Conservation (phyloP, 2,329 filamentous ascomycete species). For the Nemania abortiva region DNA sequence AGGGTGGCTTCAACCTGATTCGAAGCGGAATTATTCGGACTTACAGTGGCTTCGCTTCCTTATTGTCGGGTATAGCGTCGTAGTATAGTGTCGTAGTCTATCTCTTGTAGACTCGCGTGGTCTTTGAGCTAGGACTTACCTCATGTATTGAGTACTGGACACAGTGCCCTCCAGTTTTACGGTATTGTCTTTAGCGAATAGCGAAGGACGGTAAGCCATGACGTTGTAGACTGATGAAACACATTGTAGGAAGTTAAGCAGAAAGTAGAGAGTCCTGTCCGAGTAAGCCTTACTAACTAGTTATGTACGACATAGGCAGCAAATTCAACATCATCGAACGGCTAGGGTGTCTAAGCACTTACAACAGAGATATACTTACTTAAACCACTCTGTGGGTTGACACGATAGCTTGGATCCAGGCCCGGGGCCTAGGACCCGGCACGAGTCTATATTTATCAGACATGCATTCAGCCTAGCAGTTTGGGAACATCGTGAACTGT, state of each 20-base stretch:
- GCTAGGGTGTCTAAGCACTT: background rate
- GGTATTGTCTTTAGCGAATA: background rate
- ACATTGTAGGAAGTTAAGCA: background rate
- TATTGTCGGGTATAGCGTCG: background rate
- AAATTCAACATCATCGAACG: background rate
- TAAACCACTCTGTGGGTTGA: background rate
- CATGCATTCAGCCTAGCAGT: background rate
- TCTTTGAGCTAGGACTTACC: background rate
- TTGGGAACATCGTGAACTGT: background rate
- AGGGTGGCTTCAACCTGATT: background rate
- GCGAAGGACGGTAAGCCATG: background rate
- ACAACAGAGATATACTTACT: background rate
- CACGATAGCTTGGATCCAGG: background rate
- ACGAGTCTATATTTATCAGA: slow-evolving; percentile 21
- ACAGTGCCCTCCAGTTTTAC: background rate
- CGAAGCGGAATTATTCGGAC: background rate
- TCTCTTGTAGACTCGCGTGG: background rate
- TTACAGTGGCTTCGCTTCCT: background rate
- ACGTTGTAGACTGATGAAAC: background rate
- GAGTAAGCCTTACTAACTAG: background rate
- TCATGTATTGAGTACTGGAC: background rate
- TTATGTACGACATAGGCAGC: background rate
- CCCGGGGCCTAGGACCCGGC: too few relatives aligned
- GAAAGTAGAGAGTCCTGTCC: background rate
- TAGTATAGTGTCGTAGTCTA: slow-evolving; percentile 1